Evolutionary conservation across 352 stramenopile species (phyloP), one percentile per base, ranked within the genome.

Genomic region (Globisporangium cystogenes): DNA sequence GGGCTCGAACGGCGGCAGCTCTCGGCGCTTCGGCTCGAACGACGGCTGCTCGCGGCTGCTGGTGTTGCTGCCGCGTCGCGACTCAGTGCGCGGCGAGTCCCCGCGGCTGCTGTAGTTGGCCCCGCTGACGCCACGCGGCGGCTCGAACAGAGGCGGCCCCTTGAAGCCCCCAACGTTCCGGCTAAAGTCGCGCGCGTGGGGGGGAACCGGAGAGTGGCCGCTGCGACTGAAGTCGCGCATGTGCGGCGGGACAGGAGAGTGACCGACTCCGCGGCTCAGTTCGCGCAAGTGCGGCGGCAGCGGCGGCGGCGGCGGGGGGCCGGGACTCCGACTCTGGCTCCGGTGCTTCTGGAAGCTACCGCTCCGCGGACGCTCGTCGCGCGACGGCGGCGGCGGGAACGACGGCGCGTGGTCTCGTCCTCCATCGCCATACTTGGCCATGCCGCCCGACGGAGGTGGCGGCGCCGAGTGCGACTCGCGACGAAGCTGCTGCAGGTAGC

Each of bases 401-500:
- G 12, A 26, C 18, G 24, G 64, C 62, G 40, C 47, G n/a, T 26
- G 40, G 20, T 45, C 55, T 44, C 63, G 54, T 47, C 68, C 68
- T 24, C 60, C 60, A 14, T 51, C 57, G 48, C 62, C 68, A 18
- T 74, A 74, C 26, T 67, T 51, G 68, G 67, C 60, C 64, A 57
- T 18, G 12, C 40, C 53, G 56, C 67, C 41, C 57, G 43, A 48
- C 18, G 36, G 3, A n/a, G n/a, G 50, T 10, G 40, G n/a, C 18
- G 20, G 40, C 21, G 18, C 16, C 36, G 36, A 7, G 23, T 47
- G n/a, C 36, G 24, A 52, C 5, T 74, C 67, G 48, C 65, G 72
- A n/a, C 62, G 75, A 16, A 59, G 54, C 18, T 66, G 67, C 12
- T 72, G 51, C 26, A 75, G 57, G 27, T 74, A 64, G 1, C 65